These are phyloP conservation scores for Symbiodinium pilosum DNA, from an alignment of 73 alveolate genomes.

Conservation along the genomic window DNA sequence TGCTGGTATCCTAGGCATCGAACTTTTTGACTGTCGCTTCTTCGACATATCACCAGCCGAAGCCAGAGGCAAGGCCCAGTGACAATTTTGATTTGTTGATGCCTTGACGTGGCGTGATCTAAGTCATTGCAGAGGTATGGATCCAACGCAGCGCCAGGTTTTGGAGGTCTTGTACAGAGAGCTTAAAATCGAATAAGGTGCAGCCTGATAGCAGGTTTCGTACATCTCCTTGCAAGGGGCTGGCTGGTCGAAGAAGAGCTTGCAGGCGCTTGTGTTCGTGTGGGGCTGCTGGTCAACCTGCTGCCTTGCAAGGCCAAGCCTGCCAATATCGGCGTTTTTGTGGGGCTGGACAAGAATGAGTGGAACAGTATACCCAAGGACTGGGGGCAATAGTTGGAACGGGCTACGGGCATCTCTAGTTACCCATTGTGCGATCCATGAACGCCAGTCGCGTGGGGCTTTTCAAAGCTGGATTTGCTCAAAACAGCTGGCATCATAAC, in stretches of 20 bases:
- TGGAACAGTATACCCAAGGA: conserved; percentile 85
- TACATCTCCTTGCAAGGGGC: conserved; percentile 87
- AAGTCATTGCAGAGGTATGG: conserved; percentile 90
- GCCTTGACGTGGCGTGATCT: not conserved
- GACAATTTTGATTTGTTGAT: not conserved
- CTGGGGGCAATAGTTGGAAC: not conserved
- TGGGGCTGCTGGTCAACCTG: not conserved
- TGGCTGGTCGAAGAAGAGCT: conserved; percentile 83
- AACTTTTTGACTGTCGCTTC: conserved; percentile 83
- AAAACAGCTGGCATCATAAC: too few relatives aligned
- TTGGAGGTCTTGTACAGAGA: conserved; percentile 4
- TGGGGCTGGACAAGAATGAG: conserved; percentile 93
- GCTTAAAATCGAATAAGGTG: not conserved
- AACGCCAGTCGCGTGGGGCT: too few relatives aligned
- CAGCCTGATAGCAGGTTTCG: conserved; percentile 24
- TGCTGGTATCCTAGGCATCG: conserved; percentile 30
- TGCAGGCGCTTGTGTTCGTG: conserved; percentile 4
- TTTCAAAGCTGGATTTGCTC: too few relatives aligned
- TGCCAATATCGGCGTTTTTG: conserved; percentile 90
- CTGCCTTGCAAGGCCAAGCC: conserved; percentile 57
- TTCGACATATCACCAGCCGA: conserved; percentile 89
- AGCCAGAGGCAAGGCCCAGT: conserved; percentile 31
- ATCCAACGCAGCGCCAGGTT: conserved; percentile 92
- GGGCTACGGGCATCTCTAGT: not conserved
- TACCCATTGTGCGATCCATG: too few relatives aligned